These are phyloP conservation scores for Cytidiella melzeri DNA, from an alignment of 768 basidiomycete species.

Conservation along the genomic window DNA sequence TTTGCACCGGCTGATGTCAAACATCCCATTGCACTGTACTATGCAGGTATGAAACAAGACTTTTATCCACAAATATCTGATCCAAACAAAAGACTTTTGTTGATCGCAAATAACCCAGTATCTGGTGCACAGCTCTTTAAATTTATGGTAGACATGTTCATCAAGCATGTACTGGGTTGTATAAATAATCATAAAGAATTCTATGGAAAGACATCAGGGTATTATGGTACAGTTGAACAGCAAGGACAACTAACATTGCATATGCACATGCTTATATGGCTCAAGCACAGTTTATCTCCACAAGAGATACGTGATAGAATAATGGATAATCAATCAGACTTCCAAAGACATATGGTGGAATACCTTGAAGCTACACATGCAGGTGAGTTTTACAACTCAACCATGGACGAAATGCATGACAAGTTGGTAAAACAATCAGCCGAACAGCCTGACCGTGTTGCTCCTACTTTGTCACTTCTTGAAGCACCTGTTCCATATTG, in stretches of 20 bases:
- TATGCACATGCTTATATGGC: conserved; percentile 16
- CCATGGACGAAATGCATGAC: conserved; percentile 13
- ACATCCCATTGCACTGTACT: conserved; percentile 31
- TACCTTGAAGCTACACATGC: conserved; percentile 27
- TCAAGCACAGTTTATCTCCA: conserved; percentile 15
- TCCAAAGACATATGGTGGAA: conserved; percentile 20
- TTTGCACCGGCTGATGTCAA: conserved; percentile 29
- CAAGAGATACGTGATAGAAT: conserved; percentile 29
- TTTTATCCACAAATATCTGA: not conserved
- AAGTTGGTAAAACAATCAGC: not conserved
- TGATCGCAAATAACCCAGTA: conserved; percentile 23
- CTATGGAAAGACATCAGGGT: conserved; percentile 5
- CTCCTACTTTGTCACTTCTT: not conserved
- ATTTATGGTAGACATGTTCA: conserved; percentile 24
- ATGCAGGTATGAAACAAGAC: conserved; percentile 20
- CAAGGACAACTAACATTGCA: conserved; percentile 13
- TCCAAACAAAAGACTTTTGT: not conserved
- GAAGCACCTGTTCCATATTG: not conserved
- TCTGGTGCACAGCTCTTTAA: conserved; percentile 30
- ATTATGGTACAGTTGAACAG: conserved; percentile 13
- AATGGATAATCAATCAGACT: conserved; percentile 16
- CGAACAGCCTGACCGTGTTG: not conserved
- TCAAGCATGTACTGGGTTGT: conserved; percentile 21
- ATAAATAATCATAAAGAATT: conserved; percentile 6
- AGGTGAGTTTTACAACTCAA: conserved; percentile 27